Evolutionary conservation across 164 flowering plant species (phyloP), one percentile per base, ranked within the genome.

Genomic region (Kingdonia uniflora): DNA sequence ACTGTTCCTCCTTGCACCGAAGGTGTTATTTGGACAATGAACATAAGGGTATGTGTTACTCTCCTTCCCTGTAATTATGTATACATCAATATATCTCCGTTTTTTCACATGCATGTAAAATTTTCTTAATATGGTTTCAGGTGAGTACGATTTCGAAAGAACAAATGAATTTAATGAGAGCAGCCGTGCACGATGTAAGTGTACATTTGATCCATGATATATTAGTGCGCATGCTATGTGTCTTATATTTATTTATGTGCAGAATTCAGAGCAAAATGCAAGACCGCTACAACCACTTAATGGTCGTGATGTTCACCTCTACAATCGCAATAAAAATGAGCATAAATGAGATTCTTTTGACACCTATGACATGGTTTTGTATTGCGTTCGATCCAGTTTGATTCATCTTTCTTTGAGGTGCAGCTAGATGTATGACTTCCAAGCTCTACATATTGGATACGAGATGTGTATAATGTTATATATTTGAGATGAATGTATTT

Each of bases 111-210:
- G n/a, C n/a, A n/a, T n/a, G n/a, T n/a, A n/a, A n/a, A n/a, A n/a
- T n/a, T n/a, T n/a, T 25, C 12, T 49, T 11, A 29, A 5, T 22
- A 26, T 25, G 25, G n/a, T 33, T 49, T 26, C 40, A 51, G 78
- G 50, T 68, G 33, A 56, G 57, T 11, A 72, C 74, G 1, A 74
- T 76, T 33, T 72, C 81, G 3, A 58, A 39, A 42, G 58, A 64
- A 14, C 84, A 79, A 67, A 61, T 79, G 21, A 48, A 63, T 42
- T 13, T 65, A 35, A 55, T 76, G 23, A 62, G 65, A 41, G 42
- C 42, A 0, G 84, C 75, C 8, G 80, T 79, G 35, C 77, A 74
- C 23, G 81, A 76, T 55, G 84, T 79, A 67, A 29, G 35, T 70
- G 81, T 65, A 44, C 1, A 26, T 2, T n/a, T 29, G 19, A 13